A percentile compares a stretch with the other conserved stretches of the same genome.
Evolutionary conservation across 176 grass and related monocot genomes (phyloP).

Genomic region (Zea mays): Zm-B73-REFERENCE-NAM-5.0 NC_050100.1:38661001-38661500

Average conservation of each 20-base stretch:
- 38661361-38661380: slow-evolving; percentile 36
- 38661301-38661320: slow-evolving; percentile 77
- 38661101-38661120: slow-evolving; percentile 73
- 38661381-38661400: slow-evolving; percentile 82
- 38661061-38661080: slow-evolving; percentile 92
- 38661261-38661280: slow-evolving; percentile 76
- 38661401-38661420: slow-evolving; percentile 94
- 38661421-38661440: slow-evolving; percentile 76
- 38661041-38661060: slow-evolving; percentile 97
- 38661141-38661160: slow-evolving; percentile 28
- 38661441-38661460: slow-evolving; percentile 75
- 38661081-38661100: slow-evolving; percentile 96
- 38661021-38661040: slow-evolving; percentile 96
- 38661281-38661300: slow-evolving; percentile 95
- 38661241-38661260: slow-evolving; percentile 91
- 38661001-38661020: slow-evolving; percentile 95
- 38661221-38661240: slow-evolving; percentile 97
- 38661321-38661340: slow-evolving; percentile 32
- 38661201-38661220: slow-evolving; percentile 96
- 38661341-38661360: background rate
- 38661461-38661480: slow-evolving; percentile 67
- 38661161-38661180: slow-evolving; percentile 18
- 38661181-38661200: slow-evolving; percentile 29
- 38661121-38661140: slow-evolving; percentile 21
- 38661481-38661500: slow-evolving; percentile 34